These are phyloP conservation scores for Candida maesae DNA, from an alignment of 805 yeast species.

Conservation along the genomic window DNA sequence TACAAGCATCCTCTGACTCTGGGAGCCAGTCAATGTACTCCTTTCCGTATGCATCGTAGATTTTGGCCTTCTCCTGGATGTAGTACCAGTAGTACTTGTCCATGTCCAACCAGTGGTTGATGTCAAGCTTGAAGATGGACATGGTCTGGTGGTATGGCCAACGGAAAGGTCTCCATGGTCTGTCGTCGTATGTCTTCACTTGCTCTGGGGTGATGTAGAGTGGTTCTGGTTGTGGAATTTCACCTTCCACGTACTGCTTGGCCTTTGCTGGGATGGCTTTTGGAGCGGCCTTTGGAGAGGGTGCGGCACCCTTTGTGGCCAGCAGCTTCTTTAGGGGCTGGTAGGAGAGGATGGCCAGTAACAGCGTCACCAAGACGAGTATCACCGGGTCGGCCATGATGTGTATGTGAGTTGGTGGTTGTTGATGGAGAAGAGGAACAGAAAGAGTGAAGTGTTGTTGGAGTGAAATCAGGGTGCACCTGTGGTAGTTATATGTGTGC, in stretches of 20 bases:
- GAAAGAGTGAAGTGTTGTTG: too few relatives aligned
- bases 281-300: neutral
- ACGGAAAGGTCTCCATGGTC: slow-evolving; percentile 80
- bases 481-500: neutral
- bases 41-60: slow-evolving; percentile 53
- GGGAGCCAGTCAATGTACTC: slow-evolving; percentile 66
- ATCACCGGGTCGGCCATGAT: slow-evolving; percentile 14
- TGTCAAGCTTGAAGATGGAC: slow-evolving; percentile 68
- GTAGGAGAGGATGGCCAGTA: slow-evolving; percentile 11
- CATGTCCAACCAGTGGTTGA: slow-evolving; percentile 78
- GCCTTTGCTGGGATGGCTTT: slow-evolving; percentile 11
- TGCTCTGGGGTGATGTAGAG: slow-evolving; percentile 63
- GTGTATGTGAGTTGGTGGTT: neutral
- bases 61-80: slow-evolving; percentile 57
- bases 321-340: slow-evolving; percentile 11
- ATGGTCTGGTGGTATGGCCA: slow-evolving; percentile 81
- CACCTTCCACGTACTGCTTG: slow-evolving; percentile 13
- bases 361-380: slow-evolving; percentile 5
- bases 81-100: slow-evolving; percentile 70
- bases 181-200: slow-evolving; percentile 59
- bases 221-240: slow-evolving; percentile 44
- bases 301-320: slow-evolving; percentile 7
- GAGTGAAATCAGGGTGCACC: too few relatives aligned
- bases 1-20: slow-evolving; percentile 55
- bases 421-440: neutral